Evolutionary conservation across 1,284 basidiomycete genomes (phyloP), one percentile per base, ranked within the genome.

Genomic region (Ustilago cynodontis): DNA sequence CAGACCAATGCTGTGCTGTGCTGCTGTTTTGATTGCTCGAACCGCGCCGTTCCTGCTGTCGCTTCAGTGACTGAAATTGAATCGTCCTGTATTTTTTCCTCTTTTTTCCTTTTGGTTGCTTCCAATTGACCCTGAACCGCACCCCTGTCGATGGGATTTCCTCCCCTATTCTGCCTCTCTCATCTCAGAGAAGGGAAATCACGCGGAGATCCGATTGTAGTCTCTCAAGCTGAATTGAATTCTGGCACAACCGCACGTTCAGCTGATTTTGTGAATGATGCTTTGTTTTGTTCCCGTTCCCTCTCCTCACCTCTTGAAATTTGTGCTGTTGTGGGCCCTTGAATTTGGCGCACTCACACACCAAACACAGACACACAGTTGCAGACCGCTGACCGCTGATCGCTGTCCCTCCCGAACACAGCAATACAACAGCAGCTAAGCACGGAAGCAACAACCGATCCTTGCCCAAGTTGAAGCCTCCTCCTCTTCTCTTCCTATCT

Each of bases 101-200:
- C 20, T 26, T 20, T 16, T 28, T 14, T 37, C 4, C 18, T 24
- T 33, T 20, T 37, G 4, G 4, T 28, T 31, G 9, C 9, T 35
- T 53, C n/a, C 16, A 52, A 35, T n/a, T 35, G 35, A 39, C 57
- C 57, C 57, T 59, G 31, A 49, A 26, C 8, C 49, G 58, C 57
- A 59, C 57, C 58, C 58, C 58, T 59, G 33, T 59, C 47, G 24
- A 26, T 31, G 18, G 13, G 28, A 35, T 31, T 47, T 22, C 20
- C 39, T 45, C 59, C 16, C 59, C 59, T 60, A 60, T 60, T 26
- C 45, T 31, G 28, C 45, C 31, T 33, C 31, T 53, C 51, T 31
- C 51, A 28, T 22, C 31, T 22, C 10, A n/a, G n/a, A n/a, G n/a
- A n/a, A n/a, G 31, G 31, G 20, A 53, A 50, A 31, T n/a, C 29